Base-by-base conservation (phyloP, 441 rosid species). In the Arabidopsis lyrata region DNA sequence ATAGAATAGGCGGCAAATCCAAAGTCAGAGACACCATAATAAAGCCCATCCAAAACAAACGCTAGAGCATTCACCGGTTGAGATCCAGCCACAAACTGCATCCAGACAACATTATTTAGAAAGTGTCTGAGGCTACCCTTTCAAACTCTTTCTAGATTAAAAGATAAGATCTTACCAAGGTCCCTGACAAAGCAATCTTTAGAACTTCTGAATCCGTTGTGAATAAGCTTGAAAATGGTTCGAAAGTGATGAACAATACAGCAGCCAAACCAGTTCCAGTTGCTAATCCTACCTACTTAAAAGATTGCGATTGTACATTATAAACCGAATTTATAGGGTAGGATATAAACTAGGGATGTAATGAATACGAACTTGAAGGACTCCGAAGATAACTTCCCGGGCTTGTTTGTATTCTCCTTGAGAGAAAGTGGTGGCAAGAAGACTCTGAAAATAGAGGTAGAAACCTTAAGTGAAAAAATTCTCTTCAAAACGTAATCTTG, bases 1-100 rank as follows among this genome's bases (percentile, higher is more conserved):
- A 90, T 92, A 36, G 99, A 87, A 77, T 88, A 84, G 27, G 98
- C 92, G 41, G 99, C 97, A 83, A 86, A 92, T 80, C 84, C 93
- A 9, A 86, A 92, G 82, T 95, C 99, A 5, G 98, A 92, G 78
- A 87, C 99, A 24, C 97, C 99, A 49, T 92, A 92, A 54, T 92
- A 95, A 4, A 95, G 95, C 47, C 99, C 99, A 67, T 95, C 99
- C 29, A 91, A 70, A 70, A 95, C 91, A 58, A 95, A 95, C 14
- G 99, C 99, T 24, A 91, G 64, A 49, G 98, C 97, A 77, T 95
- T 95, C 74, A 95, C 80, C 34, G 99, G 98, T 74, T 91, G 99
- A 58, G 99, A 85, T 77, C 95, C 92, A 62, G 98, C 98, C 73
- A 95, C 95, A 77, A 95, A 95, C 99, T 95, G 87, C 76, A 81